Evolutionary conservation across 345 rosid genomes (phyloP).

Genomic region (Physaria fendleri): DNA sequence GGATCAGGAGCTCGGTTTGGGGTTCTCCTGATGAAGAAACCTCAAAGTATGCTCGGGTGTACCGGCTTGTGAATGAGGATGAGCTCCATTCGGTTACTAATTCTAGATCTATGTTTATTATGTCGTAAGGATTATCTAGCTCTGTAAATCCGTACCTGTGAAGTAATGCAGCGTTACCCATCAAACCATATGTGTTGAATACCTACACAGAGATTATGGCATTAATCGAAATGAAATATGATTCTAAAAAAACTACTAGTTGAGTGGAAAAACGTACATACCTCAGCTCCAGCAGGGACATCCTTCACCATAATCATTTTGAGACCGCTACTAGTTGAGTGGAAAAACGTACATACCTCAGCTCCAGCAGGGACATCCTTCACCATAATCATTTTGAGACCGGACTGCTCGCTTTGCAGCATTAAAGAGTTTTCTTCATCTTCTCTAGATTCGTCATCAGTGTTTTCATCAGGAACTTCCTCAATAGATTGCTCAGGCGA

Average conservation of each 20-base stretch:
- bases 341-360: constrained; percentile 53
- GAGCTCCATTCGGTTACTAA: constrained; percentile 64
- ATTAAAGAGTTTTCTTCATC: constrained; percentile 34
- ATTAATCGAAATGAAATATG: constrained; percentile 2
- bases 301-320: constrained; percentile 88
- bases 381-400: constrained; percentile 80
- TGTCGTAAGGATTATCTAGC: constrained; percentile 56
- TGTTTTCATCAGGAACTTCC: constrained; percentile 15
- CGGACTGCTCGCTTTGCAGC: constrained; percentile 44
- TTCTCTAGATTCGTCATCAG: constrained; percentile 11
- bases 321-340: no score
- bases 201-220: constrained; percentile 37
- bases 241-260: no score
- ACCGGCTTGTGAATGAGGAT: constrained; percentile 50
- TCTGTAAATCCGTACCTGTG: constrained; percentile 94
- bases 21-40: constrained; percentile 64
- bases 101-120: constrained; percentile 80
- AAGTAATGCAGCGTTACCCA: constrained; percentile 87
- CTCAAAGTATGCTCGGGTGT: constrained; percentile 72
- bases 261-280: constrained; percentile 28
- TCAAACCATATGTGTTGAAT: constrained; percentile 72
- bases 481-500: constrained; percentile 12
- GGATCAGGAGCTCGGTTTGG: constrained; percentile 57
- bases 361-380: constrained; percentile 62
- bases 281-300: constrained; percentile 73